These are phyloP conservation scores for Croton laevigatus DNA, from an alignment of 441 rosid species.

Conservation along the genomic window DNA sequence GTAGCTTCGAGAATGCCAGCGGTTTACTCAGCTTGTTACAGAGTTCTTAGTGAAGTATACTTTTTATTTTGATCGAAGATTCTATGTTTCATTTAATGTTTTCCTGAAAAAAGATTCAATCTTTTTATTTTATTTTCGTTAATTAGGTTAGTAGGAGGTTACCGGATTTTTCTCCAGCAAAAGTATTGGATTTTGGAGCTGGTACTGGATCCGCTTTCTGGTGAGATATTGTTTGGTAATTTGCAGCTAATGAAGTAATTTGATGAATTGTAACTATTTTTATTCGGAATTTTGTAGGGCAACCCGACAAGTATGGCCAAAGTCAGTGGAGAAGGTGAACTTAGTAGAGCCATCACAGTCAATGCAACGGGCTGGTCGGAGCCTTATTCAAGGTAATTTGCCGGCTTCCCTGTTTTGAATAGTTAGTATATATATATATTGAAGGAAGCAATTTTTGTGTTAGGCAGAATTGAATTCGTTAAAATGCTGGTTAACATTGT, in stretches of 20 bases:
- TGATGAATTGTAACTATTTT: slow-evolving; percentile 16
- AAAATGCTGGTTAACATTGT: neutral
- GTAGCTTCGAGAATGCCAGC: slow-evolving; percentile 97
- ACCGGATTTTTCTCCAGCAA: slow-evolving; percentile 66
- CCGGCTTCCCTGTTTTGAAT: neutral
- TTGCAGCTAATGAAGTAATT: neutral
- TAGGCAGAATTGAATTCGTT: neutral
- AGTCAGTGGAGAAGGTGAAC: slow-evolving; percentile 60
- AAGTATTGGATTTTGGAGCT: slow-evolving; percentile 87
- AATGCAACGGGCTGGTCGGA: slow-evolving; percentile 89
- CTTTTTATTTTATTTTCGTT: neutral
- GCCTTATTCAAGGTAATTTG: slow-evolving; percentile 66
- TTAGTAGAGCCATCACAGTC: slow-evolving; percentile 93
- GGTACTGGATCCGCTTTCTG: slow-evolving; percentile 96
- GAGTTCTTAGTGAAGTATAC: slow-evolving; percentile 71
- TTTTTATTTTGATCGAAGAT: neutral
- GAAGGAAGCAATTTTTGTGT: neutral
- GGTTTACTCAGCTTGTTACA: slow-evolving; percentile 74
- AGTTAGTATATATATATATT: neutral
- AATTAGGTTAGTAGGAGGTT: slow-evolving; percentile 63
- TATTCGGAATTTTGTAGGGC: slow-evolving; percentile 52
- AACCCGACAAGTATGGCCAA: slow-evolving; percentile 82
- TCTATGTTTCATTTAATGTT: neutral
- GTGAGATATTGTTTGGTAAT: slow-evolving; percentile 35
- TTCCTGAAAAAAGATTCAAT: neutral